A percentile compares a stretch with the other conserved stretches of the same genome.
Evolutionary conservation across 1,284 basidiomycete genomes (phyloP).

Genomic region (Exsudoporus floridanus): DNA sequence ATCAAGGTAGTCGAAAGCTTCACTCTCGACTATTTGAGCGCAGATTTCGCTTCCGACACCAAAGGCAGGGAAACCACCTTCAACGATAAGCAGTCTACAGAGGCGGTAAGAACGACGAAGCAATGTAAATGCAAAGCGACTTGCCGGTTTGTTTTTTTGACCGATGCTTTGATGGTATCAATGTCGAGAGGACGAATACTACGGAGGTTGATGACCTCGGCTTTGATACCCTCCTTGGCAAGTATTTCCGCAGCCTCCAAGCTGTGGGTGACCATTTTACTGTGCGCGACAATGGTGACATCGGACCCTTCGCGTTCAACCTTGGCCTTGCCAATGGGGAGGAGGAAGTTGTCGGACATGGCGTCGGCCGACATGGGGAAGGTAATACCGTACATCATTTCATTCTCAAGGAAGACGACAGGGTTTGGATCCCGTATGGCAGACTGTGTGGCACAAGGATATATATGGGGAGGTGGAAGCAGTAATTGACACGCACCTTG

Average conservation of each 20-base stretch:
- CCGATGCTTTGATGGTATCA: conserved; percentile 91
- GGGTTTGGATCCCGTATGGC: conserved; percentile 99
- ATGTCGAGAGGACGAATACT: conserved; percentile 96
- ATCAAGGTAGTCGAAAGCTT: conserved; percentile 96
- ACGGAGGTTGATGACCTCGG: conserved; percentile 97
- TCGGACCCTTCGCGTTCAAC: conserved; percentile 92
- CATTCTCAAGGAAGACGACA: conserved; percentile 98
- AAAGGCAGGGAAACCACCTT: conserved; percentile 98
- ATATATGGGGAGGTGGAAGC: conserved; percentile 1
- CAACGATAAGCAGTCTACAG: conserved; percentile 83
- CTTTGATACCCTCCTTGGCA: conserved; percentile 95
- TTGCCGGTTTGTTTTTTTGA: conserved; percentile 97
- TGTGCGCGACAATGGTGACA: conserved; percentile 95
- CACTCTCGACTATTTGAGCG: conserved; percentile 93
- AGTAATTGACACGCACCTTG: conserved; percentile 58
- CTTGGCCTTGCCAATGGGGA: conserved; percentile 98
- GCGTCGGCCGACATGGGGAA: conserved; percentile 97
- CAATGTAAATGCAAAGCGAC: conserved; percentile 8
- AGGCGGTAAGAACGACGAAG: conserved; percentile 9
- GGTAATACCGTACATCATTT: conserved; percentile 96
- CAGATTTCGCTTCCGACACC: conserved; percentile 98
- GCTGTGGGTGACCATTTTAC: conserved; percentile 92
- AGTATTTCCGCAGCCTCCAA: conserved; percentile 91
- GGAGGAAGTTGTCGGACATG: conserved; percentile 91
- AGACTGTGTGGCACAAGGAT: conserved; percentile 47